Conservation (phyloP, 2,329 filamentous ascomycete genomes). For the Xylariales sp. region DNA sequence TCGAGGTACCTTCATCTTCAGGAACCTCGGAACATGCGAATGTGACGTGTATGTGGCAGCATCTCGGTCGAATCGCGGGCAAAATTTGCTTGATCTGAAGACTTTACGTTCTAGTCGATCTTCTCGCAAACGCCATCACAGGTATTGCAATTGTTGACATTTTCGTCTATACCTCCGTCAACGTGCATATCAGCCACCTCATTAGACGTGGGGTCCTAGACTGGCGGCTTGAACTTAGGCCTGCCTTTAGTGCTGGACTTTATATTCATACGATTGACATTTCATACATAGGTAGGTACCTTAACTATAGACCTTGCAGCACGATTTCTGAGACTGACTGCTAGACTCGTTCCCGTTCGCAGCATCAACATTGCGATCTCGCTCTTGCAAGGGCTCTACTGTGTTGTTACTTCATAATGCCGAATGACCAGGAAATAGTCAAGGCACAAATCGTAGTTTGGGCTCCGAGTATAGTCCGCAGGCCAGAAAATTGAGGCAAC, state of each 20-base stretch:
- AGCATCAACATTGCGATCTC: neutral
- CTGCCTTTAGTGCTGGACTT: neutral
- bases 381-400: neutral
- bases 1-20: slow-evolving; percentile 40
- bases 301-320: neutral
- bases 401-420: too few species aligned
- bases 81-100: slow-evolving; percentile 46
- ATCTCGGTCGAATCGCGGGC: slow-evolving; percentile 33
- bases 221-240: neutral
- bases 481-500: too few species aligned
- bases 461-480: too few species aligned
- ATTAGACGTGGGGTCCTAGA: neutral
- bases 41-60: slow-evolving; percentile 26
- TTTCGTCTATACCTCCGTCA: slow-evolving; percentile 35
- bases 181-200: slow-evolving; percentile 30
- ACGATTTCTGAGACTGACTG: neutral
- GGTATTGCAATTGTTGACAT: slow-evolving; percentile 47
- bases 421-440: too few species aligned
- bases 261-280: too few species aligned
- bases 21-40: slow-evolving; percentile 34
- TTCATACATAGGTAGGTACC: neutral
- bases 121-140: slow-evolving; percentile 55
- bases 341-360: neutral
- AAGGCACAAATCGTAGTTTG: too few species aligned
- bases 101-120: slow-evolving; percentile 47